Evolutionary conservation across 108 stramenopile species (phyloP).

Genomic region (Nitzschia sp.): DNA sequence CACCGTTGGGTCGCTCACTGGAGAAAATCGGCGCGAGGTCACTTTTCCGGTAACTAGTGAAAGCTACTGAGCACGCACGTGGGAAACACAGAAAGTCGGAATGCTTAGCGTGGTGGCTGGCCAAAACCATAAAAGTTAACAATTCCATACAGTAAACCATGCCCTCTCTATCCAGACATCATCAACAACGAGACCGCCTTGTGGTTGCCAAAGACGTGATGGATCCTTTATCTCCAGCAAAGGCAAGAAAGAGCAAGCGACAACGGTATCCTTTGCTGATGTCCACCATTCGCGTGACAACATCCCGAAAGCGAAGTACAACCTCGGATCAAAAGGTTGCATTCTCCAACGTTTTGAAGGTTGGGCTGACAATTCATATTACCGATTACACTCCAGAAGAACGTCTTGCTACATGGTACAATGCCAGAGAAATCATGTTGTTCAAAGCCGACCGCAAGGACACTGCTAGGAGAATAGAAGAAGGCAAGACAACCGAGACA

Average conservation of each 20-base stretch:
- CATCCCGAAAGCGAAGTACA: background rate
- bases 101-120: no score
- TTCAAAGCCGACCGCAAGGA: slow-evolving; percentile 10
- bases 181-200: no score
- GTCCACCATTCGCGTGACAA: background rate
- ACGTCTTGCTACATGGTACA: background rate
- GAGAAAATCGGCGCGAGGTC: no score
- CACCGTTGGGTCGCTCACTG: no score
- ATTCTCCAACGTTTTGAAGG: background rate
- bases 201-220: no score
- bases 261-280: background rate
- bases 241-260: no score
- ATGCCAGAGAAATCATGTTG: background rate
- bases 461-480: background rate
- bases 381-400: slow-evolving; percentile 8
- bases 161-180: no score
- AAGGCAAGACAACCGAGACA: background rate
- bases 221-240: no score
- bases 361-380: slow-evolving; percentile 3
- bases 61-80: slow-evolving; percentile 10
- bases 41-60: no score
- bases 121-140: no score
- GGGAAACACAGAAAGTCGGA: no score
- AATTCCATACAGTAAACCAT: no score
- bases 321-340: background rate